Base-by-base conservation (phyloP, 805 yeast species). In the Pichia deserticola region DNA sequence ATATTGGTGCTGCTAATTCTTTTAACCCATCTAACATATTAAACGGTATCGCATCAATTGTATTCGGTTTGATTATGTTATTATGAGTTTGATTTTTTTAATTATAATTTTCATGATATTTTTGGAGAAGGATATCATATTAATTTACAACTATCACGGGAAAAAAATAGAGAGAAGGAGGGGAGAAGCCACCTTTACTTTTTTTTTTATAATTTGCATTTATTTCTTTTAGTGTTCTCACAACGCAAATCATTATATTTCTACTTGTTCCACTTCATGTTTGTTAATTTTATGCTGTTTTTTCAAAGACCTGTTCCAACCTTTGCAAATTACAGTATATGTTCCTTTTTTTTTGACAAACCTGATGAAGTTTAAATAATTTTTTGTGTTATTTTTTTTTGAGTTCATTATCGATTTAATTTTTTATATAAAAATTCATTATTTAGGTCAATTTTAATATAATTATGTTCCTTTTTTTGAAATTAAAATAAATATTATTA, bases 1-100 rank as follows among this genome's bases (percentile, higher is more conserved):
- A 51, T 11, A 47, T 50, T 34, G 60, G 52, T 44, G 55, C 57
- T 32, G 56, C 51, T 27, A 51, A 25, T 36, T 28, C 32, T 12
- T 15, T 12, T 25, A 34, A 36, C 33, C 30, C 38, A 11, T 11
- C 44, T 30, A 5, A n/a, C n/a, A n/a, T n/a, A n/a, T 10, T 36
- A 13, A 34, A 57, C 36, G 54, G 45, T 39, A 32, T 43, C 11
- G 30, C 42, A 8, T 34, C 36, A 34, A 43, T 44, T 36, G 25
- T 45, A 5, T 9, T 48, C n/a, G 50, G 50, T 39, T 42, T 42
- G 12, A 40, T 34, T 33, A 38, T 48, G 41, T 39, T 47, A 43
- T 36, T 48, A 28, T 50, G 46, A 40, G 43, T 5, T 8, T 43
- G 27, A 12, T 25, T 33, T 25, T 33, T 11, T 27, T 43, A 9